Conservation (phyloP, 2,329 filamentous ascomycete genomes). For the Eutypella sp. region DNA sequence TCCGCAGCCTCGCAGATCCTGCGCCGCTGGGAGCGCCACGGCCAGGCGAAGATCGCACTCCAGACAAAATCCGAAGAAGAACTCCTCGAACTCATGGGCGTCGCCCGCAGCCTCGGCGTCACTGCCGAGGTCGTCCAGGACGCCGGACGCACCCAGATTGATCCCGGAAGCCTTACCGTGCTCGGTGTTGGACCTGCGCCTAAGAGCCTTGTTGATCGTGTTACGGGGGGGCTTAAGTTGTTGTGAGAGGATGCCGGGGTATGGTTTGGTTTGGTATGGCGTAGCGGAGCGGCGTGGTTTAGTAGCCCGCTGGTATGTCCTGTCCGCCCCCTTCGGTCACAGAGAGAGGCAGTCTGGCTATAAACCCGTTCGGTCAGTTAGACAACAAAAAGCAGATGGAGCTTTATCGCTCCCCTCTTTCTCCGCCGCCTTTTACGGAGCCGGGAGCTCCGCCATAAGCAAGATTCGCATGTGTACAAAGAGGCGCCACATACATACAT, state of each 20-base stretch:
- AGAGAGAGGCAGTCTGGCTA: no score
- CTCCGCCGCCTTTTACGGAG: no score
- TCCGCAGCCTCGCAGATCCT: conserved; percentile 60
- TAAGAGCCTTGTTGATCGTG: conserved; percentile 77
- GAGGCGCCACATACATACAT: no score
- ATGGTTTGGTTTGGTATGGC: neutral
- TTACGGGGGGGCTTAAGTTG: conserved; percentile 39
- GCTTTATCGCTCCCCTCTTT: no score
- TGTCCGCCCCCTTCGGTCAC: no score
- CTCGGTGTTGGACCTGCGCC: conserved; percentile 79
- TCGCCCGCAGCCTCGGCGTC: conserved; percentile 76
- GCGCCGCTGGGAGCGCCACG: conserved; percentile 75
- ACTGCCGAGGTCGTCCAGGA: conserved; percentile 89
- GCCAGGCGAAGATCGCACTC: conserved; percentile 90
- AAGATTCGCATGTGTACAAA: no score
- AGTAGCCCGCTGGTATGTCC: no score
- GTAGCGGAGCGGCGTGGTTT: no score
- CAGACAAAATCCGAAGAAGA: conserved; percentile 86
- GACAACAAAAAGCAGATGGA: no score
- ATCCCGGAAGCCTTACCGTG: conserved; percentile 85
- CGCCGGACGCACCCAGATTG: conserved; percentile 96
- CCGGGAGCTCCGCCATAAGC: no score
- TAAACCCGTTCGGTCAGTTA: no score
- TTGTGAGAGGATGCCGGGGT: conserved; percentile 12
- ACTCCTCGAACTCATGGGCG: conserved; percentile 65